A percentile compares a stretch with the other conserved stretches of the same genome.
Conservation (phyloP, 495 filamentous ascomycete species). For the Tetracladium setigerum region DNA sequence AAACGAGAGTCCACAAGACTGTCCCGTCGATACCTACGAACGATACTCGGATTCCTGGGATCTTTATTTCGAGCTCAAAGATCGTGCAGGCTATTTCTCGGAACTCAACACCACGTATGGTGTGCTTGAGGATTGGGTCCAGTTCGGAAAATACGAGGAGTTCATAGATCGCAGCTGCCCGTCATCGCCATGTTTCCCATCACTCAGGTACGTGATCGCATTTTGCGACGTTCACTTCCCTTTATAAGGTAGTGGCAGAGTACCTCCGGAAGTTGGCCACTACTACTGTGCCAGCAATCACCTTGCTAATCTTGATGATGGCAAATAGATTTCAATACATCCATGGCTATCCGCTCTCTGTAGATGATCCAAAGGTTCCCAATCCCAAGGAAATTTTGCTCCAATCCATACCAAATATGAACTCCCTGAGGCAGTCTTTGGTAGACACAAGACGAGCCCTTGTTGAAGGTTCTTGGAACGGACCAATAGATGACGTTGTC, state of each 20-base stretch:
- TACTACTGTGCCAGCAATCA: too few species aligned
- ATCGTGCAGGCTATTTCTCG: not conserved
- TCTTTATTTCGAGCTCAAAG: constrained; percentile 4
- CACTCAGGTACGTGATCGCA: too few species aligned
- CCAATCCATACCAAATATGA: constrained; percentile 1
- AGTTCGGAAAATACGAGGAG: not conserved
- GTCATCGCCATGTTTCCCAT: too few species aligned
- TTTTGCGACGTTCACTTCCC: too few species aligned
- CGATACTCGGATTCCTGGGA: not conserved
- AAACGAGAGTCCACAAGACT: not conserved
- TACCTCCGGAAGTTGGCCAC: too few species aligned
- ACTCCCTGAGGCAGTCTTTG: constrained; percentile 10
- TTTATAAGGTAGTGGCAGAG: too few species aligned
- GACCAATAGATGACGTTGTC: constrained; percentile 7
- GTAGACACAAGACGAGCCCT: constrained; percentile 5
- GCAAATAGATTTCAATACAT: not conserved
- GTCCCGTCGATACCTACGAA: not conserved
- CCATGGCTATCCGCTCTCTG: constrained; percentile 8
- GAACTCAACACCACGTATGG: constrained; percentile 1
- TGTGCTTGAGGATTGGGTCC: constrained; percentile 6
- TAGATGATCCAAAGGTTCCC: constrained; percentile 1
- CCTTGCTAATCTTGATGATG: too few species aligned
- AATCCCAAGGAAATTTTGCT: constrained; percentile 19
- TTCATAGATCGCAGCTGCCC: not conserved
- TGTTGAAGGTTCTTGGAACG: not conserved